Base-by-base conservation (phyloP, 805 yeast species). In the Pichia sporocuriosa region DNA sequence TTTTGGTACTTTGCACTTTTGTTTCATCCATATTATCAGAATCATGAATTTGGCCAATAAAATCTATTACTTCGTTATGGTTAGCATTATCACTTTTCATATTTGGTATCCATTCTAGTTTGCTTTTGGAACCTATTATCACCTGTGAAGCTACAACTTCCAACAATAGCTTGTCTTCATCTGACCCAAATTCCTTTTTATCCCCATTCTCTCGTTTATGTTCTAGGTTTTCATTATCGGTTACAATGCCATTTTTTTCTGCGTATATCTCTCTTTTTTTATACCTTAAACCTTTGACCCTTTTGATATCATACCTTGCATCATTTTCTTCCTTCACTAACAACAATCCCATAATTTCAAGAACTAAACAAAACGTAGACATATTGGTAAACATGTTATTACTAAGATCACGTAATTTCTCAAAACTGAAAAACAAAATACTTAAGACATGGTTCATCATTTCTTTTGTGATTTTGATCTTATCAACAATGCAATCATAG, bases 261-360 rank as follows among this genome's bases (percentile, higher is more conserved):
- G n/a, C 7, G 26, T 51, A 50, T 10, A 57, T 40, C 12, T 54
- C 54, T 41, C 62, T 67, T 31, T 63, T 58, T 41, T 69, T 73
- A 37, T 73, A 71, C 47, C 79, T 68, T 47, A 84, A 63, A 0
- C 96, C 96, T 56, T 84, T 84, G 3, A 87, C 96, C 46, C 97
- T 70, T 36, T 78, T 78, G 23, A 84, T 75, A 38, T 70, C 70
- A 32, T 70, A n/a, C n/a, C n/a, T 65, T 11, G 29, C 10, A 9
- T 60, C 65, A 21, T 48, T 65, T 11, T 58, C 52, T 7, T 51
- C 46, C 31, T 70, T 68, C 2, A 74, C 67, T 36, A 84, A 69
- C 28, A 87, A 68, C 35, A 88, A 66, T 0, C 97, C 96, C 69
- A 88, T 78, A 3, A 81, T 70, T 54, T 84, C 94, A 25, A 85